Base-by-base conservation (phyloP, 2,329 filamentous ascomycete genomes). In the Aspergillus fijiensis region DNA sequence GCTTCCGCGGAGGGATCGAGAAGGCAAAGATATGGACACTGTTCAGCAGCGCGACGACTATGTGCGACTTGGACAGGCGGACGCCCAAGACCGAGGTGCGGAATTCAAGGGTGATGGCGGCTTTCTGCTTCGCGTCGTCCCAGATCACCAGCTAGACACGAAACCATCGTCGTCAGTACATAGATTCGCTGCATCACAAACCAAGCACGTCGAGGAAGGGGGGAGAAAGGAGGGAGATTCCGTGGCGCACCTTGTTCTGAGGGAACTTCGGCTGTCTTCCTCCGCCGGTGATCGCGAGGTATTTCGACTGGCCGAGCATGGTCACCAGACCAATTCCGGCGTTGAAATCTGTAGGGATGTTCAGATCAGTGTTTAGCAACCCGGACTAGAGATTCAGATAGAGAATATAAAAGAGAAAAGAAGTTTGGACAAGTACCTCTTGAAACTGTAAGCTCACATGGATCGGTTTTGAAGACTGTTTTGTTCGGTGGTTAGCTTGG, bases 291-390 rank as follows among this genome's bases (percentile, higher is more conserved):
- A 98, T 84, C 29, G 91, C 94, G 39, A 97, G 82, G 74, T 93
- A 96, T 77, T 94, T 93, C 56, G 91, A 88, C 67, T 87, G 89
- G 49, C 90, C 90, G 74, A 96, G 87, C 90, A 96, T 95, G 75
- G 92, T 89, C 27, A 89, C 90, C 47, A 91, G 82, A 47, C 89
- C 91, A 64, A 96, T 87, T 51, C 92, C 92, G 19, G 89, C 91
- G 73, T 90, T 90, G 79, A 92, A 91, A 69, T 90, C 88, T 89
- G 58, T 9, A 49, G 14, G 29, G 27, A 14, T 5, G 27, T 35
- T 35, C 33, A 29, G 1, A 29, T 19, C 19, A 19, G 19, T 19
- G 19, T 19, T 45, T 25, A 39, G 50, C 19, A 45, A 54, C 57
- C 9, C 52, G 60, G 56, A 49, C 42, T 25, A 19, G 27, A 54